A percentile compares a stretch with the other conserved stretches of the same genome.
phyloP scores from a whole-genome alignment of 768 basidiomycete species.

The Mycena vulgaris region DNA sequence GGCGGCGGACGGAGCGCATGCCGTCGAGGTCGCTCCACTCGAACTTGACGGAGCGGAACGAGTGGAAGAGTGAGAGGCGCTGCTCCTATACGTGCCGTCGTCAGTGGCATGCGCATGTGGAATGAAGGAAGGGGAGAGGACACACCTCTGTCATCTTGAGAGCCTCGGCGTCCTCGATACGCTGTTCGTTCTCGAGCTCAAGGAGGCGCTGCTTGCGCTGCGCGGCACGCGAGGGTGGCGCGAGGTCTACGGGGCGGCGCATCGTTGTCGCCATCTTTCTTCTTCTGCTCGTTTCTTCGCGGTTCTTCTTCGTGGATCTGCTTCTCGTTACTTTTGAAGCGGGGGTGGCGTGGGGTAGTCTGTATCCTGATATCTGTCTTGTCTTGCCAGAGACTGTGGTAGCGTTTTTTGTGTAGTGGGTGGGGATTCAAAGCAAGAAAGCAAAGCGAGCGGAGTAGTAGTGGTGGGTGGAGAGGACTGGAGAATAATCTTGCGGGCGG shows the following conservation, averaged over 20 bases:
- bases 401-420: too few relatives aligned
- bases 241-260: slow-evolving; percentile 39
- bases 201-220: slow-evolving; percentile 62
- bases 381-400: too few relatives aligned
- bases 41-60: slow-evolving; percentile 18
- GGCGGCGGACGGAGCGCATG: too few relatives aligned
- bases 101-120: background rate
- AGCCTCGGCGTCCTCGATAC: slow-evolving; percentile 68
- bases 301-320: background rate
- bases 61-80: too few relatives aligned
- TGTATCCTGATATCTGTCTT: background rate
- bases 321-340: background rate
- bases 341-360: background rate
- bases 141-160: slow-evolving; percentile 71
- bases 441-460: too few relatives aligned
- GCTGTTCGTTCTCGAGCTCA: slow-evolving; percentile 68
- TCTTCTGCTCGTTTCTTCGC: background rate
- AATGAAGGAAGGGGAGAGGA: background rate
- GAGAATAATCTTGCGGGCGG: too few relatives aligned
- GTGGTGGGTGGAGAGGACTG: too few relatives aligned
- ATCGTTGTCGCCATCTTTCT: slow-evolving; percentile 28
- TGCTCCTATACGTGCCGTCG: slow-evolving; percentile 21
- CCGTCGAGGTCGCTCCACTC: background rate
- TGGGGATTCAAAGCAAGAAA: too few relatives aligned
- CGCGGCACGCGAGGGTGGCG: slow-evolving; percentile 54